Conservation (phyloP, 768 basidiomycete species). For the Dioszegia hungarica region DNA sequence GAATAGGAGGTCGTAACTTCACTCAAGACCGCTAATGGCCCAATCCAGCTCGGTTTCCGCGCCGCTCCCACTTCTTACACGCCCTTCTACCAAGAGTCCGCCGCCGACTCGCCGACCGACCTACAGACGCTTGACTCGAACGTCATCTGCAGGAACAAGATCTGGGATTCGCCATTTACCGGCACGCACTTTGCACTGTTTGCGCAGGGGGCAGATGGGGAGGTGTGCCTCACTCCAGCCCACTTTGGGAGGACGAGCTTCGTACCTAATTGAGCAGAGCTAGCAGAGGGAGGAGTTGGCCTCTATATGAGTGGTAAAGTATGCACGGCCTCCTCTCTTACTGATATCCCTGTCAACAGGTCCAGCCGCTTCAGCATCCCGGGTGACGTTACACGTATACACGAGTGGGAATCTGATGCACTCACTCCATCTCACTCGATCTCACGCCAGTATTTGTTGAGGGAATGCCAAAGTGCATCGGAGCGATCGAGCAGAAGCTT, state of each 20-base stretch:
- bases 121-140: constrained; percentile 1
- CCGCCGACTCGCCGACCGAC: background rate
- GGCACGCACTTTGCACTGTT: constrained; percentile 24
- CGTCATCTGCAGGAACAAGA: constrained; percentile 2
- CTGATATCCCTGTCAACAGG: too few relatives aligned
- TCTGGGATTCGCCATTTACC: constrained; percentile 18
- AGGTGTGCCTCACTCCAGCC: constrained; percentile 1
- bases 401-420: too few relatives aligned
- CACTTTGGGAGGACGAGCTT: constrained; percentile 7
- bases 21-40: background rate
- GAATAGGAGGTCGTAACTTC: constrained; percentile 1
- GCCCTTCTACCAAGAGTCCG: constrained; percentile 3
- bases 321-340: too few relatives aligned
- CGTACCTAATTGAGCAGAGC: background rate
- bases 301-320: background rate
- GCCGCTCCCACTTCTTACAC: background rate
- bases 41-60: background rate
- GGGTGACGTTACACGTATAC: too few relatives aligned
- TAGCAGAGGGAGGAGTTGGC: too few relatives aligned
- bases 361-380: too few relatives aligned
- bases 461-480: too few relatives aligned
- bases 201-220: constrained; percentile 17
- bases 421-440: too few relatives aligned
- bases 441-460: too few relatives aligned
- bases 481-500: too few relatives aligned